Evolutionary conservation across 2,329 filamentous ascomycete genomes (phyloP).

Genomic region (Parastagonospora avenae): DNA sequence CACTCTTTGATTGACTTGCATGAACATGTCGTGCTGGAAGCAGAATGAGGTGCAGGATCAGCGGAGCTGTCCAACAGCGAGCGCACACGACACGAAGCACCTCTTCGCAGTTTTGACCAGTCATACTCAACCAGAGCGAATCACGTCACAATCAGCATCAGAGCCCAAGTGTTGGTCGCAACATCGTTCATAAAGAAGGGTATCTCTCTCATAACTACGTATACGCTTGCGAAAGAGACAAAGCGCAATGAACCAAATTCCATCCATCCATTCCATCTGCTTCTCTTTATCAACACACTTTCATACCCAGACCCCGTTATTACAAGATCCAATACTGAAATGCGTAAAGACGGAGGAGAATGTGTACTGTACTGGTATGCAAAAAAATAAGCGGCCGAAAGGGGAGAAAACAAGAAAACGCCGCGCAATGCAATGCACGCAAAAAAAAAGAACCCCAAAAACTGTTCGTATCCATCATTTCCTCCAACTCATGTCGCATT

Average conservation of each 20-base stretch:
- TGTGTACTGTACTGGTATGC: background rate
- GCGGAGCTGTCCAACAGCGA: background rate
- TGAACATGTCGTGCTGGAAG: too few relatives aligned
- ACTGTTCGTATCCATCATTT: background rate
- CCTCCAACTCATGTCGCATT: background rate
- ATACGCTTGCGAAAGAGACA: too few relatives aligned
- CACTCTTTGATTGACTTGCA: too few relatives aligned
- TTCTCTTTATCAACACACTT: background rate
- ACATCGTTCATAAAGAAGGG: constrained; percentile 4
- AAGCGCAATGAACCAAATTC: background rate
- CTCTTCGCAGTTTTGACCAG: background rate
- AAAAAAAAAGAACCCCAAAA: background rate
- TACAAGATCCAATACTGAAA: background rate
- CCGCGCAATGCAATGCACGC: background rate
- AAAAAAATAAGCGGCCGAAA: background rate
- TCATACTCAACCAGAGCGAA: background rate
- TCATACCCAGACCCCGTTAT: background rate
- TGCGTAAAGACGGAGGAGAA: background rate
- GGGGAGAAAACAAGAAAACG: background rate
- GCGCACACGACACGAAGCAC: background rate
- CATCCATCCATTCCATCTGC: background rate
- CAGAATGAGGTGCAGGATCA: too few relatives aligned
- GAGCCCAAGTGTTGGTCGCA: background rate
- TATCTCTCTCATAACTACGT: constrained; percentile 7
- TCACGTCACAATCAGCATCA: background rate